These are phyloP conservation scores for Amanita brunnescens DNA, from an alignment of 768 basidiomycete species.

Conservation along the genomic window DNA sequence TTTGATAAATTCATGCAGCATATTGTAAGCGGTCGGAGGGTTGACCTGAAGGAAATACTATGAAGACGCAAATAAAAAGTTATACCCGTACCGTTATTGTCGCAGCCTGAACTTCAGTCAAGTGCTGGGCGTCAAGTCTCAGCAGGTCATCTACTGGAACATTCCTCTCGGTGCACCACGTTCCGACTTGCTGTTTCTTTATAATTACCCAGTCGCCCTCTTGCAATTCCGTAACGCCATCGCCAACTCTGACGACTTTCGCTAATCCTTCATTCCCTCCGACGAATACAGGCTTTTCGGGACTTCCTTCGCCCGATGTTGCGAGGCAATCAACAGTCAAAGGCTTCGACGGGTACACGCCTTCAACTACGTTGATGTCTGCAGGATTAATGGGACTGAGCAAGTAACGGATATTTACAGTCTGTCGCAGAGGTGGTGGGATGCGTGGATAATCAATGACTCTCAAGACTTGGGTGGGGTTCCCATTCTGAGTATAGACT, in stretches of 20 bases:
- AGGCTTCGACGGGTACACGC: conserved; percentile 70
- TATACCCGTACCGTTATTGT: conserved; percentile 53
- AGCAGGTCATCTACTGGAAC: conserved; percentile 49
- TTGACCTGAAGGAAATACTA: conserved; percentile 45
- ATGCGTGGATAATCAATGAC: conserved; percentile 43
- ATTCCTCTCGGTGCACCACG: conserved; percentile 57
- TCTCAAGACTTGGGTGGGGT: conserved; percentile 51
- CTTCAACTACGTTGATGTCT: conserved; percentile 74
- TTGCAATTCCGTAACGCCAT: conserved; percentile 37
- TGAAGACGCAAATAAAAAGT: background rate
- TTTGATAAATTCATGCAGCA: conserved; percentile 63
- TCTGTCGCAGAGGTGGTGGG: conserved; percentile 42
- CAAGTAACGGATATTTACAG: conserved; percentile 58
- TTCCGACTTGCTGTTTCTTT: conserved; percentile 60
- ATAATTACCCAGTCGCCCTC: conserved; percentile 71
- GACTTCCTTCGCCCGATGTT: conserved; percentile 22
- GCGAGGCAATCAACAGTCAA: conserved; percentile 26
- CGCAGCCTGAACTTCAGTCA: conserved; percentile 62
- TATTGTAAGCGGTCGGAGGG: conserved; percentile 75
- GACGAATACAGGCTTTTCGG: conserved; percentile 38
- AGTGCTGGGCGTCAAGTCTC: conserved; percentile 33
- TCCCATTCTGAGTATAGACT: conserved; percentile 52
- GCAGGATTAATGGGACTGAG: conserved; percentile 77
- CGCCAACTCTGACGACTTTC: conserved; percentile 52
- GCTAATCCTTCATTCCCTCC: conserved; percentile 77